Evolutionary conservation across 1,284 basidiomycete genomes (phyloP), one percentile per base, ranked within the genome.

Genomic region (Bondarzewia mesenterica): DNA sequence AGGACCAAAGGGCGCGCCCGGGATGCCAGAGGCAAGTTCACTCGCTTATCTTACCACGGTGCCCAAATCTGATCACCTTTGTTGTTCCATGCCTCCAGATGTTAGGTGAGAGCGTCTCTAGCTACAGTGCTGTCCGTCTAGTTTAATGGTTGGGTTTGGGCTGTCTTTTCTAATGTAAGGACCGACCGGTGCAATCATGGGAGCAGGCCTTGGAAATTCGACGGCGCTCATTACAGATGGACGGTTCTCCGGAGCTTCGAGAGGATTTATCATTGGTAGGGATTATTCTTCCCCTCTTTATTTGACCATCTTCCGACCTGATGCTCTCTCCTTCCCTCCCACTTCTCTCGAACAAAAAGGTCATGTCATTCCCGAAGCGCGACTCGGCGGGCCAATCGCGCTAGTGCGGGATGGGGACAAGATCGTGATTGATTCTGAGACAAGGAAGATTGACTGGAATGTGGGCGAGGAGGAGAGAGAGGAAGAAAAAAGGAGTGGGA

Each of bases 211-310:
- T 16, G 86, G 91, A 36, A 80, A 85, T 52, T 87, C 89, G 46
- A 94, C 93, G 3, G 94, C 94, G 1, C 80, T 96, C 54, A 83
- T 99, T 58, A 99, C 95, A 0, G 95, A 99, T 65, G 95, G 95
- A 41, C 82, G 95, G 38, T 99, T 99, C 77, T 93, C 89, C 25
- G 95, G 94, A 47, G 89, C 76, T 2, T 77, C 75, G 4, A 69
- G 74, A 50, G 78, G 77, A 14, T 79, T 80, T 60, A 80, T 79
- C 60, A 80, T 79, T 51, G 85, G 82, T 80, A 49, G 55, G 62
- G 14, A 23, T n/a, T 10, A 10, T 22, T 10, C 18, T 42, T 20
- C 41, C 38, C 8, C 38, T 40, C 18, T 7, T 12, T 18, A 10
- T 7, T 18, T 18, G 10, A 12, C 38, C 7, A 10, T n/a, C n/a